phyloP scores from a whole-genome alignment of 1,284 basidiomycete genomes.

The Ceratobasidium sp. region DNA sequence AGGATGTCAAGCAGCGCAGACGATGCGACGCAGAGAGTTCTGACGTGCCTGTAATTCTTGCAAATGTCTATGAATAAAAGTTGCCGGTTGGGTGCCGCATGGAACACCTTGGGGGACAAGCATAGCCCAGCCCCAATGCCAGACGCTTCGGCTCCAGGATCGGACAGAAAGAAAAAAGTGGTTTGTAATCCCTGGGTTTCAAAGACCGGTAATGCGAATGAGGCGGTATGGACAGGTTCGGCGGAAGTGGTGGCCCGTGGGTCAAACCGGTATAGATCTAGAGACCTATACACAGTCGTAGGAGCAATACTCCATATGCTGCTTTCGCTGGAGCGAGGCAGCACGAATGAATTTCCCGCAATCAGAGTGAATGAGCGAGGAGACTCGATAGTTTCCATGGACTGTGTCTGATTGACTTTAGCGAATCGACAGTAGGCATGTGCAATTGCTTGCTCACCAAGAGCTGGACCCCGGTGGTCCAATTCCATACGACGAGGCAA shows the following conservation, averaged over 20 bases:
- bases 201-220: background rate
- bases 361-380: background rate
- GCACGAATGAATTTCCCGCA: constrained; percentile 8
- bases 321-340: background rate
- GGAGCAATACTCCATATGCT: too few species aligned
- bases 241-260: background rate
- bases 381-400: too few species aligned
- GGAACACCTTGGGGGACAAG: background rate
- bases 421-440: too few species aligned
- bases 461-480: too few species aligned
- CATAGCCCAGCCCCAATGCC: too few species aligned
- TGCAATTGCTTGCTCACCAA: too few species aligned
- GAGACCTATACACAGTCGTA: background rate
- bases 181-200: background rate
- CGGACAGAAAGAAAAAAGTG: background rate
- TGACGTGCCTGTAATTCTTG: too few species aligned
- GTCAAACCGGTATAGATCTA: background rate
- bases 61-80: background rate
- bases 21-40: background rate
- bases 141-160: background rate
- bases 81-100: background rate
- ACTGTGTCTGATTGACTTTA: too few species aligned
- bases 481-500: too few species aligned
- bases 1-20: background rate
- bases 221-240: background rate